Evolutionary conservation across 257 asterid species (phyloP), one percentile per base, ranked within the genome.

Genomic region (Coffea eugenioides): DNA sequence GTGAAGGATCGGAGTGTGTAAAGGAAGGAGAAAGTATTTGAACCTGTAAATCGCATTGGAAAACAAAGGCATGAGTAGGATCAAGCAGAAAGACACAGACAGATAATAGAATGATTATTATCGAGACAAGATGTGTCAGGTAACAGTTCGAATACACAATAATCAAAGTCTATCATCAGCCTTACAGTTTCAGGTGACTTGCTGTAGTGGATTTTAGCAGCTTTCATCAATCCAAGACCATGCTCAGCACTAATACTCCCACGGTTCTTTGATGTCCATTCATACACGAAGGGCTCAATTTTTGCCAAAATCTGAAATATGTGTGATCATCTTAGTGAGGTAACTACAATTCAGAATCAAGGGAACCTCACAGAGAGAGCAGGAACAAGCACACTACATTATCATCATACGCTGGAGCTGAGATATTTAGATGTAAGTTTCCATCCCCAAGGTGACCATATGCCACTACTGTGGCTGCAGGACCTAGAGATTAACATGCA

Each of bases 181-280:
- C 97, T 91, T 88, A 95, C 99, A 68, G 95, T 79, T 86, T 91
- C 96, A 84, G 89, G 79, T 67, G 97, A 92, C 85, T 95, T 95
- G 98, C 97, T 93, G 90, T 93, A 95, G 79, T 93, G 91, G 74
- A 95, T 92, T 87, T 93, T 95, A 76, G 83, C 80, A 36, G 99
- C 99, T 89, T 95, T 95, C 99, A 95, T 92, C 85, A 92, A 85
- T 82, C 99, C 99, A 75, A 95, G 91, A 71, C 97, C 99, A 77
- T 95, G 99, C 85, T 95, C 99, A 0, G 99, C 98, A 45, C 99
- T 95, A 81, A 95, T 95, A 88, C 99, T 95, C 65, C 99, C 99
- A 5, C 87, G 88, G 80, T 95, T 97, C 88, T 90, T 91, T 57
- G 99, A 93, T 76, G 98, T 93, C 99, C 99, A 95, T 84, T 95